Conservation (phyloP, 148 eudicot species). For the Amaranthus palmeri region DNA sequence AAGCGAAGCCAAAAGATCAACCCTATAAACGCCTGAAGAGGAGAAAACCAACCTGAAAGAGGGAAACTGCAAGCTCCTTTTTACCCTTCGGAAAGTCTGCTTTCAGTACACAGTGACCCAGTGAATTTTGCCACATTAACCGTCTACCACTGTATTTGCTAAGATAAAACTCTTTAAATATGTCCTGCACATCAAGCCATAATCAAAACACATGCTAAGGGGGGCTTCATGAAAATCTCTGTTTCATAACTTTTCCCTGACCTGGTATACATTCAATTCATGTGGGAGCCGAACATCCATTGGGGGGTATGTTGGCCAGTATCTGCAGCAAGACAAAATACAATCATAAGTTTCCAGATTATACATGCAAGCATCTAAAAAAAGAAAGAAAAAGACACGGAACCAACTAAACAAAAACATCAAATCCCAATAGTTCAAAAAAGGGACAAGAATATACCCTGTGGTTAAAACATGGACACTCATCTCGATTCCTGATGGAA, state of each 20-base stretch:
- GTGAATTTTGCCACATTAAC: constrained; percentile 97
- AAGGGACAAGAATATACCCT: constrained; percentile 38
- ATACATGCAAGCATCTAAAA: neutral
- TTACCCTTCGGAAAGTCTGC: constrained; percentile 84
- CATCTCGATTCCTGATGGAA: constrained; percentile 97
- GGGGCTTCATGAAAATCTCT: neutral
- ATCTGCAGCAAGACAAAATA: constrained; percentile 45
- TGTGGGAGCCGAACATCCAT: constrained; percentile 97
- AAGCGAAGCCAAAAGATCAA: neutral
- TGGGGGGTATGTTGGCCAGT: constrained; percentile 99
- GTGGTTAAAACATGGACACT: constrained; percentile 97
- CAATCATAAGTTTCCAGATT: constrained; percentile 1
- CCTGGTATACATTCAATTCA: constrained; percentile 95
- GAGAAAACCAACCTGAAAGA: constrained; percentile 74
- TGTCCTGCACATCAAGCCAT: constrained; percentile 53
- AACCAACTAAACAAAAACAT: neutral
- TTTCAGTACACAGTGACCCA: constrained; percentile 91
- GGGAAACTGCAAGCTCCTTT: constrained; percentile 95
- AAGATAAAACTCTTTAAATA: constrained; percentile 89
- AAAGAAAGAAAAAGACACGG: neutral
- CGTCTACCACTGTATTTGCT: constrained; percentile 95
- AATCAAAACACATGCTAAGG: neutral
- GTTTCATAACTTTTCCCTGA: constrained; percentile 26
- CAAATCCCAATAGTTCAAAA: neutral
- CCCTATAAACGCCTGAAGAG: neutral